A percentile compares a stretch with the other conserved stretches of the same genome.
Conservation (phyloP, 371 early-diverging fungal genomes). For the Cokeromyces recurvatus region DNA sequence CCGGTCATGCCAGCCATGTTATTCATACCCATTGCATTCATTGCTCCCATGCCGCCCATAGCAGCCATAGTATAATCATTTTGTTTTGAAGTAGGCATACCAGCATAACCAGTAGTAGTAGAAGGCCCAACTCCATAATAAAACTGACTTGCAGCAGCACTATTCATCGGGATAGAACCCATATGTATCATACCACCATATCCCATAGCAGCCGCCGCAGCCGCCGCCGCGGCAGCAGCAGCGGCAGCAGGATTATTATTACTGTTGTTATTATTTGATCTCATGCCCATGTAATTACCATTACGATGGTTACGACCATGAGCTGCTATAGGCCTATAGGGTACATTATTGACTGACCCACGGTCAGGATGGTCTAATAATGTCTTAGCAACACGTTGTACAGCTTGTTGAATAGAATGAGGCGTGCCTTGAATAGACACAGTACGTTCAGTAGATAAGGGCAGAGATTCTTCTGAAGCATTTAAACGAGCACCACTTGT, state of each 20-base stretch:
- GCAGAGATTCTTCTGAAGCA: slow-evolving; percentile 74
- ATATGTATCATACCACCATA: slow-evolving; percentile 29
- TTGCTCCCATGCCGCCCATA: slow-evolving; percentile 16
- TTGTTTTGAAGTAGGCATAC: slow-evolving; percentile 18
- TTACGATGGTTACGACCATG: neutral
- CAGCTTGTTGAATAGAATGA: slow-evolving; percentile 75
- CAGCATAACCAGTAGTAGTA: slow-evolving; percentile 18
- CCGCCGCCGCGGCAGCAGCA: slow-evolving; percentile 17
- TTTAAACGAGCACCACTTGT: slow-evolving; percentile 79
- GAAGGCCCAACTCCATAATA: slow-evolving; percentile 23
- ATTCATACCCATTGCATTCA: slow-evolving; percentile 26
- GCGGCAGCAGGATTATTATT: slow-evolving; percentile 8
- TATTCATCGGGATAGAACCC: slow-evolving; percentile 37
- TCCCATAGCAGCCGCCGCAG: slow-evolving; percentile 27
- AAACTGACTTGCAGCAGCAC: slow-evolving; percentile 21
- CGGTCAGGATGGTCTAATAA: slow-evolving; percentile 58
- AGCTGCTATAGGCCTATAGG: slow-evolving; percentile 54
- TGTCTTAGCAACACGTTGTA: slow-evolving; percentile 68
- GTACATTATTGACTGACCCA: slow-evolving; percentile 33
- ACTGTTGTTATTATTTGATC: slow-evolving; percentile 3
- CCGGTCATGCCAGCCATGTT: slow-evolving; percentile 22
- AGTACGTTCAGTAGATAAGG: slow-evolving; percentile 75
- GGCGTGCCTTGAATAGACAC: slow-evolving; percentile 84
- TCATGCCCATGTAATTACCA: slow-evolving; percentile 8
- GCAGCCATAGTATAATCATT: slow-evolving; percentile 24